A percentile compares a stretch with the other conserved stretches of the same genome.
Conservation (phyloP, 495 filamentous ascomycete species). For the Penicillium riverlandense region DNA sequence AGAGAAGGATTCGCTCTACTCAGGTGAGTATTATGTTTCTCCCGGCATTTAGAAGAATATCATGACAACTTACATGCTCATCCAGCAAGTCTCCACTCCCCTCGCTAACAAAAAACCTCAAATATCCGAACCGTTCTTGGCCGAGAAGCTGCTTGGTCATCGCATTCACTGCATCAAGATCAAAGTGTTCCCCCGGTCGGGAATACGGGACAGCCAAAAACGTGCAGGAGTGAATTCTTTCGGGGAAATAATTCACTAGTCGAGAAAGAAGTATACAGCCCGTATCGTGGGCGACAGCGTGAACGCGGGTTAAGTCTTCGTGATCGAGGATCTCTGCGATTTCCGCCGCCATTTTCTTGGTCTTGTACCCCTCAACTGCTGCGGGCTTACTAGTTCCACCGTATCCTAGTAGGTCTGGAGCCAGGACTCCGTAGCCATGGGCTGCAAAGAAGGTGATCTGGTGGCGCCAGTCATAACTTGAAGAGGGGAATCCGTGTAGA, state of each 20-base stretch:
- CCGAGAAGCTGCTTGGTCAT: constrained; percentile 16
- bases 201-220: constrained; percentile 22
- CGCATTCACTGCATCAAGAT: constrained; percentile 15
- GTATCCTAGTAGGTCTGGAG: constrained; percentile 38
- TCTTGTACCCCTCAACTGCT: constrained; percentile 18
- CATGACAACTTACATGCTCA: constrained; percentile 15
- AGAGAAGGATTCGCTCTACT: constrained; percentile 16
- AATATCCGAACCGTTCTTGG: constrained; percentile 20
- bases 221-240: constrained; percentile 11
- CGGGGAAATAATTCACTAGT: constrained; percentile 19
- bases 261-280: constrained; percentile 22
- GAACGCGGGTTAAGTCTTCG: constrained; percentile 2
- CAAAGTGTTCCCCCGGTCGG: constrained; percentile 13
- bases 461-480: constrained; percentile 33
- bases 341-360: constrained; percentile 23
- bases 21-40: no score
- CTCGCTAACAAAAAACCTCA: constrained; percentile 16
- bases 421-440: constrained; percentile 31
- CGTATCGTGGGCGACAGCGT: constrained; percentile 21
- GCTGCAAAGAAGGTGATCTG: constrained; percentile 22
- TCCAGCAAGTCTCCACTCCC: constrained; percentile 16
- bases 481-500: constrained; percentile 30
- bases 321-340: constrained; percentile 12
- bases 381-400: constrained; percentile 33
- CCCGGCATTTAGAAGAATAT: no score